Percentiles rank a stretch among this genome's conserved stretches.
These are phyloP conservation scores for Candolleomyces efflorescens DNA, from an alignment of 768 basidiomycete species.

Conservation along the genomic window DNA sequence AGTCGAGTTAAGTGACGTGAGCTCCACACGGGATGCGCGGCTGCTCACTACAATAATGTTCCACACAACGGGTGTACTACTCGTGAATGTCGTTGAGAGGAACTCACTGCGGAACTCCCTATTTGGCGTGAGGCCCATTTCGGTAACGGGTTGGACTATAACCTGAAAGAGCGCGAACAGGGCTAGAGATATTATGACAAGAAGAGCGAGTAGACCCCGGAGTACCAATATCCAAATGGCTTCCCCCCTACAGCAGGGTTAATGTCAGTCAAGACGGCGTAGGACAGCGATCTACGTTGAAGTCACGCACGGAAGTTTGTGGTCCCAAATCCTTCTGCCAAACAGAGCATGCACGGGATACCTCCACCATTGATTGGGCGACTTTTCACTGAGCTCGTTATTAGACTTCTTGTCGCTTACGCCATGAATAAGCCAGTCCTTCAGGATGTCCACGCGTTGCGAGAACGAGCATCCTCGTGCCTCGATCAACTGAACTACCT, in stretches of 20 bases:
- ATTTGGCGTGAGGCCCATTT: not conserved
- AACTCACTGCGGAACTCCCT: not conserved
- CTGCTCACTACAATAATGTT: not conserved
- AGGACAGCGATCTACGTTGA: not conserved
- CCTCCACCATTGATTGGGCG: no score
- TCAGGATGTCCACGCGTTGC: no score
- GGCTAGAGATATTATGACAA: not conserved
- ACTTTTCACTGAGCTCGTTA: no score
- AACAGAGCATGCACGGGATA: no score
- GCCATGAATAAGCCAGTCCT: no score
- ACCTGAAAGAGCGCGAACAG: not conserved
- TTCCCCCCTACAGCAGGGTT: not conserved
- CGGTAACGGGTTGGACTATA: not conserved
- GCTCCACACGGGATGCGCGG: no score
- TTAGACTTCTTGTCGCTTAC: no score
- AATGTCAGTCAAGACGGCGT: no score
- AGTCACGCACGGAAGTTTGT: not conserved
- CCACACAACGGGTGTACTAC: slow-evolving; percentile 5
- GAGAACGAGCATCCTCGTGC: no score
- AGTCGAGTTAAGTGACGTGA: not conserved
- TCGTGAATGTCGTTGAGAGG: slow-evolving; percentile 15
- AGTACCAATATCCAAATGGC: not conserved
- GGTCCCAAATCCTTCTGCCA: no score
- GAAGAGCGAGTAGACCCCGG: not conserved
- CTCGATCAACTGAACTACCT: no score